phyloP scores from a whole-genome alignment of 2,329 filamentous ascomycete genomes.

The Botryotinia narcissicola region DNA sequence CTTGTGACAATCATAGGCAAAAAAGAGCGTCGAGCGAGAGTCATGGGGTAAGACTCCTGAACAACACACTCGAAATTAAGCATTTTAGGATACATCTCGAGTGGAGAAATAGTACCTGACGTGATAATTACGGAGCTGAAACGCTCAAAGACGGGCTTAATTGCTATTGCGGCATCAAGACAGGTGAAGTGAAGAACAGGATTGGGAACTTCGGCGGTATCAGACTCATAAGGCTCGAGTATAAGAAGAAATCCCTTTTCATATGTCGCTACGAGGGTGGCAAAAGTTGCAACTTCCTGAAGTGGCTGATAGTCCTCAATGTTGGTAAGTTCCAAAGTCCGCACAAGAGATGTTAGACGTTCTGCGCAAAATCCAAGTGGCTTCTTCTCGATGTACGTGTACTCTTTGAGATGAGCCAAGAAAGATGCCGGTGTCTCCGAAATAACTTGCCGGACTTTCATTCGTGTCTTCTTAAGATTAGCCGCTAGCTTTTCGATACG shows the following conservation, averaged over 20 bases:
- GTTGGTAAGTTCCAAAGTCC: conserved; percentile 92
- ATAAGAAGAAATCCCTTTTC: conserved; percentile 96
- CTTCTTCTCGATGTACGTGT: conserved; percentile 97
- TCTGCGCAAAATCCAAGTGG: conserved; percentile 93
- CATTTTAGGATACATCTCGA: conserved; percentile 99
- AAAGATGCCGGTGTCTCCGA: conserved; percentile 96
- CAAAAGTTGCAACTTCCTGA: conserved; percentile 96
- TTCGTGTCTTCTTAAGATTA: conserved; percentile 65
- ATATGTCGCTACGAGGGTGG: conserved; percentile 92
- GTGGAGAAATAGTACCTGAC: conserved; percentile 90
- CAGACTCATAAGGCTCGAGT: conserved; percentile 94
- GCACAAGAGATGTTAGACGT: conserved; percentile 86
- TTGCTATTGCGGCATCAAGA: conserved; percentile 94
- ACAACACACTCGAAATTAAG: conserved; percentile 88
- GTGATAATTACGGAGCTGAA: conserved; percentile 99
- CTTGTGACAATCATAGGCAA: conserved; percentile 96
- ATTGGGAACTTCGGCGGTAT: conserved; percentile 92
- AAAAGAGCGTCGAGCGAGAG: conserved; percentile 89
- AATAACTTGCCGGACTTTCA: conserved; percentile 97
- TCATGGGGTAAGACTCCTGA: conserved; percentile 97
- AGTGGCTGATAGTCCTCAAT: conserved; percentile 97
- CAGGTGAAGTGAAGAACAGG: conserved; percentile 97
- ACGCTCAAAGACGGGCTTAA: conserved; percentile 94
- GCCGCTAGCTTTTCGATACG: conserved; percentile 1
- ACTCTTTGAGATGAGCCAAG: conserved; percentile 84